Evolutionary conservation across 2,329 filamentous ascomycete species (phyloP), one percentile per base, ranked within the genome.

Genomic region (Colletotrichum camelliae): DNA sequence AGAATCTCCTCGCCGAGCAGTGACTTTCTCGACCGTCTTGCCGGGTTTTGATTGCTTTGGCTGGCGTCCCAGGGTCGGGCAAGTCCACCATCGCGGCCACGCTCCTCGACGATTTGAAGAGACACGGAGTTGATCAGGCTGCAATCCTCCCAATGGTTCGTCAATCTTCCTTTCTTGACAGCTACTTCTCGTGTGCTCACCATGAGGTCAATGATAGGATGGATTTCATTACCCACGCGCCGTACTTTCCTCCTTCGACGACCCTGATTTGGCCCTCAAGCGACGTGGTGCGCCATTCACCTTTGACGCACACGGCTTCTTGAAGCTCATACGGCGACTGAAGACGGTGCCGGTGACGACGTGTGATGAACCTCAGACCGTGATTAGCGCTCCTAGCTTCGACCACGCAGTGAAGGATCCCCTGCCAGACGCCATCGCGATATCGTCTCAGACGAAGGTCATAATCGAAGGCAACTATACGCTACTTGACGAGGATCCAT

Each of bases 381-480:
- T 58, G 15, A 69, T 78, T 18, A 60, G 76, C n/a, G 81, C 81
- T 4, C 88, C 88, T 1, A 88, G 86, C 77, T 90, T 90, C 75
- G 88, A 89, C 76, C 88, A 89, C 77, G 86, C 86, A 2, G 81
- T 88, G 35, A 88, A 89, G 77, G 88, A 89, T 75, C 88, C 88
- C 1, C 85, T 80, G 2, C 57, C 68, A n/a, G 72, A 79, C 29
- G 77, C 70, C 35, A 81, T 79, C 68, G 33, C n/a, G 9, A 78
- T 82, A 9, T 77, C 80, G 15, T 89, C 75, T 82, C 85, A 70
- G 80, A 85, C 73, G 85, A 88, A 84, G 64, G 82, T 89, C n/a
- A 85, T 90, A 52, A 85, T 90, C 58, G 88, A 90, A 77, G 88
- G 88, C 3, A 88, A 89, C 77, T 90, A 89, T 81, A 81, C 87